A percentile compares a stretch with the other conserved stretches of the same genome.
These are phyloP conservation scores for Silene conica DNA, from an alignment of 148 eudicot species.

Conservation along the genomic window DNA sequence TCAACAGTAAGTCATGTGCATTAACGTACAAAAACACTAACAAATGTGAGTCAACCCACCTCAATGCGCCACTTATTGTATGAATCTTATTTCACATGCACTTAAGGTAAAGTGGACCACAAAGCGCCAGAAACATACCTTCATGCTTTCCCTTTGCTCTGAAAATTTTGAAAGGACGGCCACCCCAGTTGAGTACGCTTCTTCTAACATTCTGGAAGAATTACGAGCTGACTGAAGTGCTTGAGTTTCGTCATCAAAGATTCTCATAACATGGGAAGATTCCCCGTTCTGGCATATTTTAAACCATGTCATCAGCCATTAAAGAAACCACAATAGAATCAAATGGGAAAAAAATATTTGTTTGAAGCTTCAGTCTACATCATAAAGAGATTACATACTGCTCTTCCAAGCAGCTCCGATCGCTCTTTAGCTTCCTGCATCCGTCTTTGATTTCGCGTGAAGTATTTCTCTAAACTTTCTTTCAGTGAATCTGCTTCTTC, in stretches of 20 bases:
- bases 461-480: slow-evolving; percentile 76
- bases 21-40: not conserved
- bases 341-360: not conserved
- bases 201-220: slow-evolving; percentile 87
- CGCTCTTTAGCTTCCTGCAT: slow-evolving; percentile 88
- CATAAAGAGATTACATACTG: slow-evolving; percentile 38
- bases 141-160: slow-evolving; percentile 86
- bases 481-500: slow-evolving; percentile 95
- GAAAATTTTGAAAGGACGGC: slow-evolving; percentile 84
- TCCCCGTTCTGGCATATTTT: slow-evolving; percentile 60
- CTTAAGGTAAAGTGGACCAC: not conserved
- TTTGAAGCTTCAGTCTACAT: not conserved
- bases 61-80: not conserved
- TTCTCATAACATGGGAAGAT: slow-evolving; percentile 77
- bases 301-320: slow-evolving; percentile 15
- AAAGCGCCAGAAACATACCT: slow-evolving; percentile 44
- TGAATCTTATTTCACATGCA: not conserved
- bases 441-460: slow-evolving; percentile 57
- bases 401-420: slow-evolving; percentile 83
- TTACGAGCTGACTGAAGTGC: slow-evolving; percentile 88
- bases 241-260: slow-evolving; percentile 93
- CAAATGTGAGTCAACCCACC: not conserved
- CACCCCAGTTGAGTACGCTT: slow-evolving; percentile 71
- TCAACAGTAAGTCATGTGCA: not conserved
- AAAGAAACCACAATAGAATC: not conserved